Evolutionary conservation across 2,329 filamentous ascomycete species (phyloP).

Genomic region (Pseudogymnoascus sp.): DNA sequence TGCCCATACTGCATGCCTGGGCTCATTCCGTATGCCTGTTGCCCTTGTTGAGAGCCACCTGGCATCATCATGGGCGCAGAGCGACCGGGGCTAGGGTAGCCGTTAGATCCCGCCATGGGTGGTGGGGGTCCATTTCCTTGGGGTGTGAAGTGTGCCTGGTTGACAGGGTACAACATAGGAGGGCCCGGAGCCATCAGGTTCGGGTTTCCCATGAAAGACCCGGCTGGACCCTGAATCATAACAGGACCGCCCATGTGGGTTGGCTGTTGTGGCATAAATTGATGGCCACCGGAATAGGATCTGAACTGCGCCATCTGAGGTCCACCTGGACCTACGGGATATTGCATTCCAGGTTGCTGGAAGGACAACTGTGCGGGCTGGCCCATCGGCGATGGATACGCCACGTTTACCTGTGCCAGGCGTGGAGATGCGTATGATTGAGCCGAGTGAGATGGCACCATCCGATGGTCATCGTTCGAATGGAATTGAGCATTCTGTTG

Average conservation of each 20-base stretch:
- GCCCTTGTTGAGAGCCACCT: conserved; percentile 85
- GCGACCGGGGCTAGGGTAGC: conserved; percentile 82
- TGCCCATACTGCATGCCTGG: conserved; percentile 53
- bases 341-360: conserved; percentile 63
- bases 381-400: conserved; percentile 66
- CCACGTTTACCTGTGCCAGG: conserved; percentile 61
- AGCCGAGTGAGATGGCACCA: conserved; percentile 78
- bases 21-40: conserved; percentile 65
- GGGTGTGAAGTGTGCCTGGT: conserved; percentile 55
- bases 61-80: conserved; percentile 90
- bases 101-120: conserved; percentile 58
- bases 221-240: conserved; percentile 72
- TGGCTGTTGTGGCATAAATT: conserved; percentile 65
- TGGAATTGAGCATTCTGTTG: conserved; percentile 58
- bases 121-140: conserved; percentile 48
- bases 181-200: conserved; percentile 62
- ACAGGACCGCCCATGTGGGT: conserved; percentile 68
- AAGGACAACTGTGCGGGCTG: conserved; percentile 65
- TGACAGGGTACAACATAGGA: conserved; percentile 82
- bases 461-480: conserved; percentile 74
- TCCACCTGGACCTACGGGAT: conserved; percentile 61
- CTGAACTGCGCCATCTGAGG: conserved; percentile 66
- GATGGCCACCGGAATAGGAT: conserved; percentile 63
- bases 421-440: conserved; percentile 84
- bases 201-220: conserved; percentile 65